Base-by-base conservation (phyloP, 257 asterid species). In the Mitragyna speciosa region DNA sequence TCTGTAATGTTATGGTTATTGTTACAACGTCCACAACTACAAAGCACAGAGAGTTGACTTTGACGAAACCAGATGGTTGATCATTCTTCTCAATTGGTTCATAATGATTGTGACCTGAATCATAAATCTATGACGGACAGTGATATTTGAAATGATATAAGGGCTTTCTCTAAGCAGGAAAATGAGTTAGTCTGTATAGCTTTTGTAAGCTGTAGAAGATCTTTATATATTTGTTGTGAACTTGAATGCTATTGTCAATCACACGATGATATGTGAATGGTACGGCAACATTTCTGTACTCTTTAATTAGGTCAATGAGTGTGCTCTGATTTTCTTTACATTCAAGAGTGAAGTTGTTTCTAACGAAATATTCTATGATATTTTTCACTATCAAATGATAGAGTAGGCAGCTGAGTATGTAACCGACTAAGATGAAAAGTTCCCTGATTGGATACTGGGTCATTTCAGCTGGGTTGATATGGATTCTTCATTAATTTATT, bases 381-480 rank as follows among this genome's bases (percentile, higher is more conserved):
- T 48, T 70, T 72, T 51, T 28, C 36, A 33, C 12, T 48, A 22
- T 73, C 75, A 80, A 64, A 33, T 59, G 28, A 28, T 45, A 61
- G 24, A 48, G 33, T 36, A 72, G 45, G 20, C 49, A 33, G 63
- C 59, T 59, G 26, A 43, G 24, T 72, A 22, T 59, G 56, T 76
- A 70, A 65, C 12, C 63, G 41, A 79, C 73, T 22, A 17, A 41
- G 47, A 39, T 7, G 36, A 68, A 70, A 36, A 72, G 41, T 58
- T 9, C 39, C 12, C 80, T 77, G 74, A 31, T 66, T 48, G 41
- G 51, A 6, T 66, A 22, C n/a, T 77, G 67, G 73, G 49, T 66
- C 72, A 76, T 67, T 22, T 81, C 72, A 61, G 80, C 80, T 69
- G 77, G 72, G 24, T 67, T 70, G 59, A 68, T 69, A 19, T 69